Evolutionary conservation across 305 asterid genomes (phyloP), one percentile per base, ranked within the genome.

Genomic region (Coffea humblotiana): DNA sequence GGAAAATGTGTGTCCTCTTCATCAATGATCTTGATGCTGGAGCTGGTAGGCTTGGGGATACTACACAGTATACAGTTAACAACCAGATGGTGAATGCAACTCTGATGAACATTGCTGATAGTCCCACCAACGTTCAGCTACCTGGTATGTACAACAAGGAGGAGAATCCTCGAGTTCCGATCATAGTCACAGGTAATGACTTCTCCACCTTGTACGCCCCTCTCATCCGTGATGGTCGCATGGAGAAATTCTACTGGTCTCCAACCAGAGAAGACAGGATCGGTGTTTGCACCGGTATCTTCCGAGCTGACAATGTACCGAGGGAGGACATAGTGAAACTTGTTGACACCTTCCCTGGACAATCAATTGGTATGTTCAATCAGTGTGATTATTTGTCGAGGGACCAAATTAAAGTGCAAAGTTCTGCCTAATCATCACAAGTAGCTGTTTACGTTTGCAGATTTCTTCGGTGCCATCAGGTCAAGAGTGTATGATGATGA

Each of bases 241-340:
- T 91, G 96, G 96, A 91, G 89, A 91, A 91, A 84, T 91, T 91
- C 89, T 91, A 91, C 85, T 91, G 97, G 97, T 92, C 97, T 4
- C 97, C 93, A 23, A 91, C 89, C 21, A 88, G 97, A 2, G 94
- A 90, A 71, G 97, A 91, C 77, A 85, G 97, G 16, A 86, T 91
- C 58, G 97, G 94, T 45, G 97, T 91, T 40, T 92, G 97, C 65
- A 81, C 80, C 68, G 94, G 97, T 11, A 92, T 92, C 40, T 92
- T 92, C 85, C 86, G 89, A 1, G 80, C 85, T 0, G 97, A 92
- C 60, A 84, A 83, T 45, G 82, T 92, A 35, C 77, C 90, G 0
- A 85, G 68, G 1, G 89, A 87, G 58, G 89, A 80, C 48, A 82
- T 92, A 52, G 89, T 89, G 67, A 90, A 60, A 67, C 85, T 92